Evolutionary conservation across 768 basidiomycete species (phyloP).

Genomic region (Pulveroboletus frians): DNA sequence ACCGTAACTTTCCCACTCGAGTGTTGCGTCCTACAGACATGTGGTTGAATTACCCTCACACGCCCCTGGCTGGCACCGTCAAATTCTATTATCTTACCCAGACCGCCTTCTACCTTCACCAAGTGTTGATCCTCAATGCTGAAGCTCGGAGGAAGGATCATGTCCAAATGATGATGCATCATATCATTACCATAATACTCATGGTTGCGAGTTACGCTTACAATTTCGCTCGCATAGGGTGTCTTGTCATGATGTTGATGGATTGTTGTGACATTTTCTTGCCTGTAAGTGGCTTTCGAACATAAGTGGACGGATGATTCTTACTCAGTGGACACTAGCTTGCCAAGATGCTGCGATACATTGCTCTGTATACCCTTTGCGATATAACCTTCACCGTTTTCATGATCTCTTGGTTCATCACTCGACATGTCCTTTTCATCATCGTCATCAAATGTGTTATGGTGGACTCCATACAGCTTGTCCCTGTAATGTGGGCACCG

Average conservation of each 20-base stretch:
- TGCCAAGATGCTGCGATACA: conserved; percentile 92
- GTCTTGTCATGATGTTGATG: conserved; percentile 87
- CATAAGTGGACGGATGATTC: background rate
- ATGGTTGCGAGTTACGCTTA: conserved; percentile 72
- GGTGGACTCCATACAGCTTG: conserved; percentile 43
- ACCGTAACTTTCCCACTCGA: conserved; percentile 62
- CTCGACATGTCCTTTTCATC: conserved; percentile 80
- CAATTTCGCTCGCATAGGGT: conserved; percentile 87
- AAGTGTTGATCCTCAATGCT: conserved; percentile 86
- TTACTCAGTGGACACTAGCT: conserved; percentile 41
- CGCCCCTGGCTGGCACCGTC: conserved; percentile 68
- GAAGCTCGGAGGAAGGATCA: conserved; percentile 93
- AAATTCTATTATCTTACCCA: conserved; percentile 90
- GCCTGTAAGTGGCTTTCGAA: conserved; percentile 53
- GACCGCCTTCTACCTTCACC: conserved; percentile 86
- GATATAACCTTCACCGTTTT: conserved; percentile 78
- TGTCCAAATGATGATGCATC: conserved; percentile 94
- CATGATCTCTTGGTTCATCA: conserved; percentile 85
- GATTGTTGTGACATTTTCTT: conserved; percentile 91
- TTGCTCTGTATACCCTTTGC: conserved; percentile 57
- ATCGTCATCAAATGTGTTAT: conserved; percentile 61
- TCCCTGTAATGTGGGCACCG: conserved; percentile 56
- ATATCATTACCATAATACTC: conserved; percentile 80
- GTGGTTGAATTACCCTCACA: conserved; percentile 82
- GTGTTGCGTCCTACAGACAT: conserved; percentile 59